phyloP scores from a whole-genome alignment of 1,139 yeast genomes.

The Ogataea hybrid region DNA sequence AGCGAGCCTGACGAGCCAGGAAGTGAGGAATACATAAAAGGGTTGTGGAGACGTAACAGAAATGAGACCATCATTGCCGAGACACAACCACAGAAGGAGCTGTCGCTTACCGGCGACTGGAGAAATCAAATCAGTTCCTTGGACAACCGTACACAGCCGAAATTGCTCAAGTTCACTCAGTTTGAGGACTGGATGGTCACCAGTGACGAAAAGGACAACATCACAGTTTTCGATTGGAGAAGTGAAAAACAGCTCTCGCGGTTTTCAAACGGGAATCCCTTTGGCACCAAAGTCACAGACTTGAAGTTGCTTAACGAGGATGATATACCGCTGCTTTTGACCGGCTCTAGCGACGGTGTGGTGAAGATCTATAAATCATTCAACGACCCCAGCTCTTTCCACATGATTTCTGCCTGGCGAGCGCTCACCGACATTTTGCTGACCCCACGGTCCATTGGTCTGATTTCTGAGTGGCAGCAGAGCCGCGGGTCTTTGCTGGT shows the following conservation, averaged over 20 bases:
- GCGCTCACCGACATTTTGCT: slow-evolving; percentile 82
- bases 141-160: slow-evolving; percentile 79
- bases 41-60: slow-evolving; percentile 87
- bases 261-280: slow-evolving; percentile 83
- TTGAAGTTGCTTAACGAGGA: slow-evolving; percentile 87
- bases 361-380: slow-evolving; percentile 82
- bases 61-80: slow-evolving; percentile 84
- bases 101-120: slow-evolving; percentile 89
- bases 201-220: slow-evolving; percentile 80
- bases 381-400: slow-evolving; percentile 53
- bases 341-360: slow-evolving; percentile 94
- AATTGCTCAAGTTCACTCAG: slow-evolving; percentile 76
- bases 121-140: slow-evolving; percentile 57
- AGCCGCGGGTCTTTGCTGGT: slow-evolving; percentile 87
- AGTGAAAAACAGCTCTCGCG: slow-evolving; percentile 53
- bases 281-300: slow-evolving; percentile 86
- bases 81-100: slow-evolving; percentile 85
- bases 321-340: slow-evolving; percentile 76
- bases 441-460: slow-evolving; percentile 80
- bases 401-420: slow-evolving; percentile 86
- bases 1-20: slow-evolving; percentile 93
- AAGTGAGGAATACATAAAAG: slow-evolving; percentile 75
- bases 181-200: slow-evolving; percentile 83
- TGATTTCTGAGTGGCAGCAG: slow-evolving; percentile 96
- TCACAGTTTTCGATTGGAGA: slow-evolving; percentile 91